Base-by-base conservation (phyloP, 2,329 filamentous ascomycete species). In the Hirsutella minnesotensis region DNA sequence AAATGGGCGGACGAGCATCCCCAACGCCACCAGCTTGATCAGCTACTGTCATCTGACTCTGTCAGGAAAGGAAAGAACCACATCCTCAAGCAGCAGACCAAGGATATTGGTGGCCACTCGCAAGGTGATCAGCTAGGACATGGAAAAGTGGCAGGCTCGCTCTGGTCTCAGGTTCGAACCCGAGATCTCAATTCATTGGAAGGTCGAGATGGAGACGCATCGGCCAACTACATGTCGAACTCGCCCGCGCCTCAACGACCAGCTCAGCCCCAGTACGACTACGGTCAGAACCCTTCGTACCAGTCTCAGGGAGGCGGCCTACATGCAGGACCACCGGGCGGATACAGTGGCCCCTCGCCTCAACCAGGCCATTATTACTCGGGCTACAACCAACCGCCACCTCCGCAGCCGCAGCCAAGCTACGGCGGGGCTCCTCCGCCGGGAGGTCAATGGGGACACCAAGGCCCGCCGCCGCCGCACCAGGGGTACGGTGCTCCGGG, bases 11-110 rank as follows among this genome's bases (percentile, higher is more conserved):
- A 86, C 40, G 75, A 80, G 51, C 73, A 81, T 44, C 70, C 79
- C 3, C 79, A 83, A 47, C 78, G 79, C 36, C 67, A 77, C 41
- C 73, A 79, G 41, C 69, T 96, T 16, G 81, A 94, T 56, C 67
- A 77, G 42, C 56, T 92, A n/a, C 73, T 98, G 9, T 82, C 78
- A 39, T 87, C 88, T 0, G 80, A 94, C 42, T 87, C 85, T 7
- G 92, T 98, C 46, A 83, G 79, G 55, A 71, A 73, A 9, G 88
- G 90, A 37, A 82, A 81, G 59, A 98, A 96, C 59, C 87, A 95
- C 58, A 65, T 75, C 18, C 61, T 75, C 15, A 60, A 60, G 34
- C 60, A 63, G 31, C 48, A 51, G 7, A 50, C 56, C 13, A 60
- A 62, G 20, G 57, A 56, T 8, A 57, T 56, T 15, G 59, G 58